Conservation (phyloP, 2,329 filamentous ascomycete genomes). For the Pseudogymnoascus pannorum region DNA sequence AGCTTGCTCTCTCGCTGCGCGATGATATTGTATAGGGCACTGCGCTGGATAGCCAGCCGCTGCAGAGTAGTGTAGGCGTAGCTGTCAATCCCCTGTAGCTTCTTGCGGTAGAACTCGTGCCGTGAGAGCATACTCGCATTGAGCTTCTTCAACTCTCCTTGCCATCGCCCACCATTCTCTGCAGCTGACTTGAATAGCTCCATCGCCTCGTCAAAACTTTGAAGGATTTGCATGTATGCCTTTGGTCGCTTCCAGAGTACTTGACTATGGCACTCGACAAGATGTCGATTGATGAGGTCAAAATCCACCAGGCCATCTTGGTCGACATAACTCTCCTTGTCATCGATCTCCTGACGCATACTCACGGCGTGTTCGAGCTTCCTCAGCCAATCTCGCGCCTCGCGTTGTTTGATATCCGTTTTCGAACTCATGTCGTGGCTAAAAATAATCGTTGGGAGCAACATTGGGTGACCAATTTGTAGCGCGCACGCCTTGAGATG, state of each 20-base stretch:
- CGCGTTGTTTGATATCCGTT: slow-evolving; percentile 55
- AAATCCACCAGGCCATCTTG: slow-evolving; percentile 45
- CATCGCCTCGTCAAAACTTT: slow-evolving; percentile 39
- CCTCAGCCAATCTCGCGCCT: slow-evolving; percentile 55
- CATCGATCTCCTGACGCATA: slow-evolving; percentile 40
- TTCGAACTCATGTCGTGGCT: slow-evolving; percentile 49
- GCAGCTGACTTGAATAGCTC: slow-evolving; percentile 13
- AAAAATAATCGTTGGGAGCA: slow-evolving; percentile 54
- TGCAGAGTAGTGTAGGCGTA: slow-evolving; percentile 57
- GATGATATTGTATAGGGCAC: slow-evolving; percentile 59
- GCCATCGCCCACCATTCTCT: slow-evolving; percentile 8
- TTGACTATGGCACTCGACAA: slow-evolving; percentile 58
- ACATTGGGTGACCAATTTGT: slow-evolving; percentile 51
- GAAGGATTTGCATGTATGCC: slow-evolving; percentile 49
- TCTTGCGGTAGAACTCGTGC: slow-evolving; percentile 53
- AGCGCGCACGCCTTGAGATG: slow-evolving; percentile 45
- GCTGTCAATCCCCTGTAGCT: slow-evolving; percentile 54
- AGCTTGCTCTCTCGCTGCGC: slow-evolving; percentile 57
- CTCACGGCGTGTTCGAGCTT: slow-evolving; percentile 55
- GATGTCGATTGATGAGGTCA: slow-evolving; percentile 52
- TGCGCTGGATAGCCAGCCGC: slow-evolving; percentile 52
- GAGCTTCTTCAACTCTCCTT: slow-evolving; percentile 34
- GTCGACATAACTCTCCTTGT: slow-evolving; percentile 43
- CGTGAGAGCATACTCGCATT: slow-evolving; percentile 47
- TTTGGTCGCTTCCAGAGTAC: slow-evolving; percentile 59